phyloP scores from a whole-genome alignment of 768 basidiomycete genomes.

The Naganishia friedmannii region DNA sequence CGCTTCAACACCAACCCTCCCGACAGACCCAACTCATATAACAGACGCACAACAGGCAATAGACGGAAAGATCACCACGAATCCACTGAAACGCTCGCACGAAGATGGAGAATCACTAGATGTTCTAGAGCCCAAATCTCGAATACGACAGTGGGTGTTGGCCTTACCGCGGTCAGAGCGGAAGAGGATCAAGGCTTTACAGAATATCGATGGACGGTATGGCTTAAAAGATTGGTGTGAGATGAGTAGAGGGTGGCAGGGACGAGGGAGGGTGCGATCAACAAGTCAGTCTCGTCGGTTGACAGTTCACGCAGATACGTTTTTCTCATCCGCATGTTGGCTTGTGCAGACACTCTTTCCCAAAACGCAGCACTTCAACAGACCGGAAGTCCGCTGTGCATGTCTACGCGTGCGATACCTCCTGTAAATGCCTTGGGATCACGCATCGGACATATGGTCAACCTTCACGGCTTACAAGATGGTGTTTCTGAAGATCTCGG shows the following conservation, averaged over 20 bases:
- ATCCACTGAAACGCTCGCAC: slow-evolving; percentile 16
- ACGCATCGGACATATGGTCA: slow-evolving; percentile 5
- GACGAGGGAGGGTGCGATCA: slow-evolving; percentile 21
- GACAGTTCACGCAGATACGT: not conserved
- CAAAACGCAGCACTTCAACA: slow-evolving; percentile 15
- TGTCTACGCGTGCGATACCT: slow-evolving; percentile 10
- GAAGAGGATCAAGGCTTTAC: slow-evolving; percentile 2
- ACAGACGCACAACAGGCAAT: not conserved
- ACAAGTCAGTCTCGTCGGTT: slow-evolving; percentile 10
- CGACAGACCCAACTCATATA: slow-evolving; percentile 10
- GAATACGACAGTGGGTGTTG: slow-evolving; percentile 28
- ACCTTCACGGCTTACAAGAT: slow-evolving; percentile 15
- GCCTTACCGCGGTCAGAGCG: slow-evolving; percentile 22
- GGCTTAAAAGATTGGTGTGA: slow-evolving; percentile 26
- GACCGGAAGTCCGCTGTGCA: slow-evolving; percentile 17
- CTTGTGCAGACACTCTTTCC: not conserved
- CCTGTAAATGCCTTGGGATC: not conserved
- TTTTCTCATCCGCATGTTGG: not conserved
- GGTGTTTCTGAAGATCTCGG: slow-evolving; percentile 13
- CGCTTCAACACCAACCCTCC: slow-evolving; percentile 26
- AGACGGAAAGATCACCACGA: not conserved
- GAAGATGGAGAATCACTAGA: slow-evolving; percentile 17
- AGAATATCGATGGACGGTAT: slow-evolving; percentile 21
- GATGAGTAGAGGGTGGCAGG: slow-evolving; percentile 33
- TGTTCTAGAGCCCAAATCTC: slow-evolving; percentile 20